phyloP scores from a whole-genome alignment of 495 filamentous ascomycete genomes.

The Penicillium odoratum region DNA sequence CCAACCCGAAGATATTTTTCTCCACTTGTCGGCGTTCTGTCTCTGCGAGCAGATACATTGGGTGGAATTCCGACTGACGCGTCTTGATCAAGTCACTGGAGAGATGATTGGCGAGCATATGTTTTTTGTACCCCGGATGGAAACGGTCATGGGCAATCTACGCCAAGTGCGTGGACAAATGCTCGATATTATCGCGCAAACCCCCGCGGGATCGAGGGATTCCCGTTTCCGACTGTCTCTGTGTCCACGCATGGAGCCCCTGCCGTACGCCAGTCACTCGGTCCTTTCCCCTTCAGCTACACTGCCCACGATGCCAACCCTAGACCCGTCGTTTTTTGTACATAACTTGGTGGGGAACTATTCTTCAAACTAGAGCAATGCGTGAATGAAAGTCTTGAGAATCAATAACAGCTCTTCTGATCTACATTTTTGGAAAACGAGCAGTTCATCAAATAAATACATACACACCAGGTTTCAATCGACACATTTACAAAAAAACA shows the following conservation, averaged over 20 bases:
- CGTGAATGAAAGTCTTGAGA: neutral
- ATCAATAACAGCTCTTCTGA: neutral
- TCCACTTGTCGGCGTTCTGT: slow-evolving; percentile 7
- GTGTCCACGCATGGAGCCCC: slow-evolving; percentile 6
- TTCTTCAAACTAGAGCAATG: neutral
- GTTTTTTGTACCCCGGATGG: slow-evolving; percentile 12
- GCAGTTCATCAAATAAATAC: neutral
- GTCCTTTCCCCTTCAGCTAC: neutral
- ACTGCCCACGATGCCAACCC: neutral
- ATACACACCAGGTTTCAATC: neutral
- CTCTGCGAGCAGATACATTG: slow-evolving; percentile 5
- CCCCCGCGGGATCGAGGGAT: neutral
- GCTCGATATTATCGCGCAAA: slow-evolving; percentile 5
- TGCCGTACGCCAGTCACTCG: neutral
- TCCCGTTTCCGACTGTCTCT: slow-evolving; percentile 4
- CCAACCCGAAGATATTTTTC: slow-evolving; percentile 7
- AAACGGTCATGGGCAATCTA: slow-evolving; percentile 9
- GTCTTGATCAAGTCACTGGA: neutral
- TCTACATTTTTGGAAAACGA: neutral
- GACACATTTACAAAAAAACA: neutral
- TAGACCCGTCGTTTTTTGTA: neutral
- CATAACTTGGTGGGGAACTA: neutral
- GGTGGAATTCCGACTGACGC: slow-evolving; percentile 10
- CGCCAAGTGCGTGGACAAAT: slow-evolving; percentile 7
- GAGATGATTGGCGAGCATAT: slow-evolving; percentile 9